Conservation (phyloP, 2,329 filamentous ascomycete species). For the Stachybotrys chartarum region DNA sequence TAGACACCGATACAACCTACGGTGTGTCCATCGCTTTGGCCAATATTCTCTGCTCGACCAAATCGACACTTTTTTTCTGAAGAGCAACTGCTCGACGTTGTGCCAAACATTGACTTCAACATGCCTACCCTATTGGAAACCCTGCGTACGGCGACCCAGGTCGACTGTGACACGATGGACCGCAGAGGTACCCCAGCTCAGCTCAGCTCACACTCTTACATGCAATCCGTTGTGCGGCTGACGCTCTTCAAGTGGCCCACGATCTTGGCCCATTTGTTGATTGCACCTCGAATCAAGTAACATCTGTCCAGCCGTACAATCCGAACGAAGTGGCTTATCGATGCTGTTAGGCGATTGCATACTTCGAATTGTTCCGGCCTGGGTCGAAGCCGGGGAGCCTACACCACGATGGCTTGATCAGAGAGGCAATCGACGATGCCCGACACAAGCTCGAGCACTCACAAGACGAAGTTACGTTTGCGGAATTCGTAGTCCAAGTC, state of each 20-base stretch:
- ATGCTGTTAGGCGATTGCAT: conserved; percentile 23
- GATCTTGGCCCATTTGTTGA: conserved; percentile 25
- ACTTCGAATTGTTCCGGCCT: conserved; percentile 19
- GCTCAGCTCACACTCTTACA: background rate
- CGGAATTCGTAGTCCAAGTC: conserved; percentile 49
- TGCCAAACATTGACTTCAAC: background rate
- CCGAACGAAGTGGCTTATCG: background rate
- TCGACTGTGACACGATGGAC: conserved; percentile 30
- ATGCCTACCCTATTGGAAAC: conserved; percentile 19
- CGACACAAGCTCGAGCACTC: conserved; percentile 7
- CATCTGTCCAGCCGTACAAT: background rate
- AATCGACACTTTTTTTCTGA: no score
- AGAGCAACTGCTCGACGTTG: background rate
- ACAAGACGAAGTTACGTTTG: conserved; percentile 16
- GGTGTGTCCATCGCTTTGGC: no score
- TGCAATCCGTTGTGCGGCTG: conserved; percentile 1
- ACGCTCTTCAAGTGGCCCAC: conserved; percentile 17
- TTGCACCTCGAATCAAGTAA: conserved; percentile 27
- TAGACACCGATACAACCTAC: no score
- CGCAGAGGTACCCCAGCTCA: conserved; percentile 13
- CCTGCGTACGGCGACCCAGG: conserved; percentile 17
- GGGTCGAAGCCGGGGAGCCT: conserved; percentile 10
- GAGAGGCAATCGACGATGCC: conserved; percentile 16
- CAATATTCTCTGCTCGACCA: no score
- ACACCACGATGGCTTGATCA: conserved; percentile 20